phyloP scores from a whole-genome alignment of 106 monocot species.

The Apostasia ramifera region DNA sequence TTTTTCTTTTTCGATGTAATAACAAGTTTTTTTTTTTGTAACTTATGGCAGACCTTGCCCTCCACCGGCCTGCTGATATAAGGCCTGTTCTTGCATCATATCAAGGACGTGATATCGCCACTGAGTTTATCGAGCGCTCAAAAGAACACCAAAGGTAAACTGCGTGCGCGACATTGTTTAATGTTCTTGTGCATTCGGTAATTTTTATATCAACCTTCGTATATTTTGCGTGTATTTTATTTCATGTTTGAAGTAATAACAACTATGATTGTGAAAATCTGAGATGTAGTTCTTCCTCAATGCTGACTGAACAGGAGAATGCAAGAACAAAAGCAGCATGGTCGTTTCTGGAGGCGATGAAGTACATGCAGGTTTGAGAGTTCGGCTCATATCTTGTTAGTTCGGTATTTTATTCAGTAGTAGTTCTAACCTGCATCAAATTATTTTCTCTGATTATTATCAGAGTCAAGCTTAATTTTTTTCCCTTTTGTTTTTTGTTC shows the following conservation, averaged over 20 bases:
- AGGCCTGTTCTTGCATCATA: slow-evolving; percentile 88
- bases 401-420: neutral
- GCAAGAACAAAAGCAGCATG: slow-evolving; percentile 77
- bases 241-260: no score
- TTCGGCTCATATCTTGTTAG: neutral
- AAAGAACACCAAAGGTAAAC: slow-evolving; percentile 81
- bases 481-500: no score
- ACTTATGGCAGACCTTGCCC: slow-evolving; percentile 55
- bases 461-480: no score
- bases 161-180: no score
- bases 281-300: neutral
- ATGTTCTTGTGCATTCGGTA: no score
- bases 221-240: no score
- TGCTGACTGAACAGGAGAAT: slow-evolving; percentile 41
- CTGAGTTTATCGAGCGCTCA: slow-evolving; percentile 84
- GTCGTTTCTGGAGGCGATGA: slow-evolving; percentile 58
- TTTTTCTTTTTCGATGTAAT: neutral
- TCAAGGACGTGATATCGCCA: slow-evolving; percentile 77
- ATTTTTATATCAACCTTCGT: no score
- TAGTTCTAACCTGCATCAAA: neutral
- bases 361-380: neutral
- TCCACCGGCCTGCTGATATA: slow-evolving; percentile 87
- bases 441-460: neutral
- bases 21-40: neutral
- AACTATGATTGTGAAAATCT: neutral